Percentiles rank a stretch among this genome's conserved stretches.
Evolutionary conservation across 129 eudicot species (phyloP).

Genomic region (Artemisia annua): DNA sequence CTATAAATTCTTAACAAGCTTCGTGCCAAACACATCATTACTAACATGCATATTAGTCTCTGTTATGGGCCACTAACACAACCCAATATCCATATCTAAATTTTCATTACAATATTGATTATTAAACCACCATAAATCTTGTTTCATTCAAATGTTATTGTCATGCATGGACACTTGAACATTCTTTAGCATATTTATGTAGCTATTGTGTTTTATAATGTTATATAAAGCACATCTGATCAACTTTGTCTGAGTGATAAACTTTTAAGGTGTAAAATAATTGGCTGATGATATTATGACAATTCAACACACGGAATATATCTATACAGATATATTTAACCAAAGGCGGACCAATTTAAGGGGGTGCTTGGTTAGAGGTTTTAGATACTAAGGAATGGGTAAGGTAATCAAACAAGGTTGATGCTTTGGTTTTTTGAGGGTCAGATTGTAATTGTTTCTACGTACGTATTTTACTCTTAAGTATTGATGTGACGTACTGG

Average conservation of each 20-base stretch:
- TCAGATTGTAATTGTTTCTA: no score
- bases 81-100: conserved; percentile 15
- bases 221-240: background rate
- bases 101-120: conserved; percentile 18
- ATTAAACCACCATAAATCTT: conserved; percentile 21
- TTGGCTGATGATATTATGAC: no score
- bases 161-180: conserved; percentile 26
- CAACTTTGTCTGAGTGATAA: background rate
- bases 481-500: no score
- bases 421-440: no score
- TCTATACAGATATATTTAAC: no score
- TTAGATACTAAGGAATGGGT: no score
- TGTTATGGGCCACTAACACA: conserved; percentile 39
- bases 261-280: background rate
- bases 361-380: no score
- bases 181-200: conserved; percentile 7
- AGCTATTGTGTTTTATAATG: background rate
- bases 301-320: no score
- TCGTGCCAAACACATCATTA: background rate
- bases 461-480: no score
- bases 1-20: background rate
- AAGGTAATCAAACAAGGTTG: no score
- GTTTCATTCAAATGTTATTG: conserved; percentile 11
- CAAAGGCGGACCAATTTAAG: no score
- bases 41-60: conserved; percentile 30